Evolutionary conservation across 306 rosid genomes (phyloP).

Genomic region (Clitoria ternatea): DNA sequence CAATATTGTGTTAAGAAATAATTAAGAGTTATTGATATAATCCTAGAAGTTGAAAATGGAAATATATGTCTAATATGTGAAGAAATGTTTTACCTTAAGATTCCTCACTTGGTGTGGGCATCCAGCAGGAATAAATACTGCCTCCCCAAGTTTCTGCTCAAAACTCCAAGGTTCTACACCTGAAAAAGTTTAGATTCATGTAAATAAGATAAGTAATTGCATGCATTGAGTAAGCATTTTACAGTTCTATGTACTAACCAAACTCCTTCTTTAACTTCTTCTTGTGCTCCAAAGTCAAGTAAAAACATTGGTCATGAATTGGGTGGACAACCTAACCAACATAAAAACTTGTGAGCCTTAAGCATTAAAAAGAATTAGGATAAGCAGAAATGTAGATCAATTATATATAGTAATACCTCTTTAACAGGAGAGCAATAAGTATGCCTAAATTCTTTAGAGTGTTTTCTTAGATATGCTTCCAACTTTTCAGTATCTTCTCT

Average conservation of each 20-base stretch:
- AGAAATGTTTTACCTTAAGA: conserved; percentile 52
- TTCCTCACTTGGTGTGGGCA: conserved; percentile 82
- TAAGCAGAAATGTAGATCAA: background rate
- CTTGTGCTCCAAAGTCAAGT: conserved; percentile 64
- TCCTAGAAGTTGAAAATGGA: background rate
- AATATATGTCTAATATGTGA: background rate
- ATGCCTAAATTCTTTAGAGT: conserved; percentile 59
- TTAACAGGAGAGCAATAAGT: conserved; percentile 52
- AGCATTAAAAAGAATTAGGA: background rate
- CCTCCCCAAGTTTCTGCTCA: conserved; percentile 67
- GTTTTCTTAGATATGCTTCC: conserved; percentile 53
- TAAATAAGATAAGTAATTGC: background rate
- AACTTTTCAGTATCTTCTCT: conserved; percentile 62
- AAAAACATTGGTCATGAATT: conserved; percentile 71
- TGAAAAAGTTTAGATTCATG: background rate
- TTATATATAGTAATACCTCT: conserved; percentile 31
- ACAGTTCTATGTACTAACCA: conserved; percentile 37
- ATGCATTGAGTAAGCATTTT: background rate
- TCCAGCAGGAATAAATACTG: conserved; percentile 82
- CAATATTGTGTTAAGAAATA: background rate
- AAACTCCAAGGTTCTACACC: conserved; percentile 77
- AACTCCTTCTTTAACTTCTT: conserved; percentile 60
- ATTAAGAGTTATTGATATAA: background rate
- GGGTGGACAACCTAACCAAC: conserved; percentile 57
- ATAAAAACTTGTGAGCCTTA: background rate